Evolutionary conservation across 768 basidiomycete species (phyloP), one percentile per base, ranked within the genome.

Genomic region (Suillus occidentalis): DNA sequence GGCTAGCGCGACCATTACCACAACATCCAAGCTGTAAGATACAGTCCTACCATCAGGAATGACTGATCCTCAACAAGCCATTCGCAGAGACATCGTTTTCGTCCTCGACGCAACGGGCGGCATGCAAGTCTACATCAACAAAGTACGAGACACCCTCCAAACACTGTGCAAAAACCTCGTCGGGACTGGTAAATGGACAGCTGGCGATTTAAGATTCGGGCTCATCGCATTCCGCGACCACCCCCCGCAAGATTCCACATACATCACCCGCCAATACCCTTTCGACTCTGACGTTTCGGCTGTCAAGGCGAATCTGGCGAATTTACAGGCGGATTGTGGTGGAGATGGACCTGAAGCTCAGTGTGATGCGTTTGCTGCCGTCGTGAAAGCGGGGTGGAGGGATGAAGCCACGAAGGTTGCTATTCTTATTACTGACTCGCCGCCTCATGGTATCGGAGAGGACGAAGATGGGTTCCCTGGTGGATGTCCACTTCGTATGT

Each of bases 301-400:
- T 14, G 78, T 87, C 65, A 79, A 84, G 61, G 75, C 76, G 28
- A 79, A 81, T 60, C 75, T 86, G 28, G 78, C 78, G 36, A 72
- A 74, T 5, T 72, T 84, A 18, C 75, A 77, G 37, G 82, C 81
- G 0, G 72, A 74, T 14, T 82, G 83, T n/a, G 82, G 82, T 10
- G 80, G 81, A 2, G 86, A 87, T 71, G 85, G 83, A 0, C 86
- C 87, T 0, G 87, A 88, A 69, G 86, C 85, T 8, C 81, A 84
- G 42, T 86, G 83, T 3, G 84, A 84, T 5, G 87, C 82, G n/a
- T 73, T 87, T 67, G 79, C 81, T 18, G 83, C 80, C 45, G 80
- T 82, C 4, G 66, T 85, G 63, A 76, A 79, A 39, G 71, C 85
- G 69, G 75, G 80, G 25, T 88, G 86, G 86, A 76, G 81, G 47